Evolutionary conservation across 495 filamentous ascomycete species (phyloP).

Genomic region (Xylaria curta): DNA sequence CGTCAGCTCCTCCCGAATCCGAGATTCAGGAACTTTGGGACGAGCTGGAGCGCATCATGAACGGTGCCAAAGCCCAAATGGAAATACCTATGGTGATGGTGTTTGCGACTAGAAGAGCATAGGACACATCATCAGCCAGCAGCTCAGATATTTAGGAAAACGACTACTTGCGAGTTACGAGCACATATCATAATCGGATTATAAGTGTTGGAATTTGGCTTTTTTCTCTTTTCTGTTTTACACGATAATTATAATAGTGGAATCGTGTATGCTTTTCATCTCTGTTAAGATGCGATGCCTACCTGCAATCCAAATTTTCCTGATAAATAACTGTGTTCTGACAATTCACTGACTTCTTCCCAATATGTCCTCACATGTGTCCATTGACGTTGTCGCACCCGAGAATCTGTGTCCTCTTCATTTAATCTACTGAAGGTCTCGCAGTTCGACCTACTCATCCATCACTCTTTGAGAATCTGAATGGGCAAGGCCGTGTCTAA

Average conservation of each 20-base stretch:
- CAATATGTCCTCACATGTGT: too few species aligned
- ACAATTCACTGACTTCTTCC: too few species aligned
- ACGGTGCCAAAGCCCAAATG: not conserved
- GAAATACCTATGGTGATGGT: constrained; percentile 7
- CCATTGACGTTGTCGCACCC: too few species aligned
- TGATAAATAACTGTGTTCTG: too few species aligned
- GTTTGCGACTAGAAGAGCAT: constrained; percentile 2
- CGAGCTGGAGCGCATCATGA: not conserved
- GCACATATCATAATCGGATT: too few species aligned
- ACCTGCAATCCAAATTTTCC: too few species aligned
- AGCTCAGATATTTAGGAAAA: not conserved
- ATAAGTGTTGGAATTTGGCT: too few species aligned
- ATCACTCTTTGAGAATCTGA: not conserved
- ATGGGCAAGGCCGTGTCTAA: not conserved
- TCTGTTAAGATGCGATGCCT: too few species aligned
- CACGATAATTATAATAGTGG: too few species aligned
- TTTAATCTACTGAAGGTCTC: not conserved
- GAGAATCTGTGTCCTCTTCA: too few species aligned
- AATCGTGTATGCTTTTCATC: too few species aligned
- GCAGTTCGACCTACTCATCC: not conserved
- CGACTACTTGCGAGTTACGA: not conserved
- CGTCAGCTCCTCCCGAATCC: not conserved
- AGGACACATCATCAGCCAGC: not conserved
- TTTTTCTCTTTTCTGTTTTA: too few species aligned
- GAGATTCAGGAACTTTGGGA: constrained; percentile 12